Percentiles rank a stretch among this genome's conserved stretches.
phyloP scores from a whole-genome alignment of 2,329 filamentous ascomycete genomes.

The Monosporascus sp. region DNA sequence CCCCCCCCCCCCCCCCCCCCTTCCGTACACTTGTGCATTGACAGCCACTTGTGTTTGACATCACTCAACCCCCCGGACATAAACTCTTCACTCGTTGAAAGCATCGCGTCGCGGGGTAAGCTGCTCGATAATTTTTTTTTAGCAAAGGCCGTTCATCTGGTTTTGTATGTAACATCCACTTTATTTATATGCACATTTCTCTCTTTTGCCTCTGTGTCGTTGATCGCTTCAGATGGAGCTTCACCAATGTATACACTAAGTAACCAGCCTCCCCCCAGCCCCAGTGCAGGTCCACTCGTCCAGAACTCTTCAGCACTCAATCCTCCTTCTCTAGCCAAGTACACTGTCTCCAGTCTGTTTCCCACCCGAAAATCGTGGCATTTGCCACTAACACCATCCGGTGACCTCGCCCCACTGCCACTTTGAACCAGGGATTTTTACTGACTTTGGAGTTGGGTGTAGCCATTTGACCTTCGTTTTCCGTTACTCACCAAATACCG shows the following conservation, averaged over 20 bases:
- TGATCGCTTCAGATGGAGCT: neutral
- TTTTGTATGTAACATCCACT: neutral
- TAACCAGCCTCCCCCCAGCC: neutral
- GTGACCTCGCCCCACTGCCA: constrained; percentile 25
- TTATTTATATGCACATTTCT: neutral
- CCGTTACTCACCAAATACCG: constrained; percentile 7
- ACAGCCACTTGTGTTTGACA: neutral
- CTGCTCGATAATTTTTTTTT: no score
- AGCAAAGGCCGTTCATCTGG: neutral
- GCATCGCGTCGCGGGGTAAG: neutral
- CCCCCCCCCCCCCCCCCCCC: no score
- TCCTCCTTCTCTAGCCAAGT: neutral
- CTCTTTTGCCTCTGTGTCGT: neutral
- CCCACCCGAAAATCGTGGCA: constrained; percentile 19
- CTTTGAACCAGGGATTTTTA: constrained; percentile 20
- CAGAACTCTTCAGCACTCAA: neutral
- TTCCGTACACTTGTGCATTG: neutral
- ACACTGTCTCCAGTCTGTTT: constrained; percentile 23
- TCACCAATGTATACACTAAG: neutral
- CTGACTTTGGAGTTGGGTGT: constrained; percentile 18
- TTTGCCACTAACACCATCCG: constrained; percentile 26
- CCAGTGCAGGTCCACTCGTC: neutral
- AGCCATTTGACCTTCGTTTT: constrained; percentile 18
- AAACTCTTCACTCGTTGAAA: neutral
- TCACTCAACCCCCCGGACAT: neutral